phyloP scores from a whole-genome alignment of 805 yeast species.

The Lachancea sp. region DNA sequence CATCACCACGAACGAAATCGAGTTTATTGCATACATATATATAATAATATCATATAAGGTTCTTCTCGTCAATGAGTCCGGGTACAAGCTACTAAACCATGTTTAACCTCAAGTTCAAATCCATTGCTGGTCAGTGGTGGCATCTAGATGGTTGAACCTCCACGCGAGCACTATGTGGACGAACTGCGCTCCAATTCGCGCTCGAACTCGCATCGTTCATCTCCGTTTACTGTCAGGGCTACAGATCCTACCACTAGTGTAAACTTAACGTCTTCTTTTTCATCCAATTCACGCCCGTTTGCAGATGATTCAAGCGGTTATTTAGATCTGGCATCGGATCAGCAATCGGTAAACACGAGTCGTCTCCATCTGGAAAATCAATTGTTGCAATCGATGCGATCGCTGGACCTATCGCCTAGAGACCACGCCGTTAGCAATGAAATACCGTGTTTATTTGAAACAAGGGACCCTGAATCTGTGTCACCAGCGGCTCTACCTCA shows the following conservation, averaged over 20 bases:
- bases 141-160: not conserved
- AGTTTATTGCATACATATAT: too few relatives aligned
- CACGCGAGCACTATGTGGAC: constrained; percentile 5
- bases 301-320: constrained; percentile 5
- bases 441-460: constrained; percentile 23
- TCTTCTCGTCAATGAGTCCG: too few relatives aligned
- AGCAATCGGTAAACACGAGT: constrained; percentile 6
- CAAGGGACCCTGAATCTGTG: not conserved
- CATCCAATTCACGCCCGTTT: constrained; percentile 3
- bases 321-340: constrained; percentile 7
- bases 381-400: constrained; percentile 9
- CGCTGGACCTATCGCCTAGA: constrained; percentile 4
- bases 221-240: constrained; percentile 2
- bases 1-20: too few relatives aligned
- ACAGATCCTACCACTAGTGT: constrained; percentile 7
- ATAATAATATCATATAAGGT: too few relatives aligned
- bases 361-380: constrained; percentile 8
- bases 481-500: constrained; percentile 1
- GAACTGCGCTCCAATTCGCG: not conserved
- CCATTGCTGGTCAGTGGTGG: not conserved
- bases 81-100: too few relatives aligned
- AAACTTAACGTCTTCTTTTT: constrained; percentile 3
- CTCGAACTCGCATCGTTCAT: not conserved
- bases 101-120: not conserved
- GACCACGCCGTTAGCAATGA: constrained; percentile 26